Evolutionary conservation across 352 stramenopile species (phyloP).

Genomic region (Blastocystis sp.): DNA sequence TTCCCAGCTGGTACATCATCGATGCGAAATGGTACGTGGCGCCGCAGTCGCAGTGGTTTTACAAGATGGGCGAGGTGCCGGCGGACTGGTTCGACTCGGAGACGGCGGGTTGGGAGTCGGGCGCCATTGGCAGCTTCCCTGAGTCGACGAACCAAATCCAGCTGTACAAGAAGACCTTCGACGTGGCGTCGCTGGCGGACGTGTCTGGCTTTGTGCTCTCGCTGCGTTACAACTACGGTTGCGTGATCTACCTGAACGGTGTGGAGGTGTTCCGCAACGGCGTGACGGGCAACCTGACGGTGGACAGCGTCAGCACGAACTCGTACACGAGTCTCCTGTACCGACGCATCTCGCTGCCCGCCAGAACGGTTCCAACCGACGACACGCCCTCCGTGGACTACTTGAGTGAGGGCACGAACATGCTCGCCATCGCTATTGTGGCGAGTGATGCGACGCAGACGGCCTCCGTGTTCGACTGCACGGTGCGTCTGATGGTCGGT

Average conservation of each 20-base stretch:
- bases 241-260: background rate
- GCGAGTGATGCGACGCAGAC: background rate
- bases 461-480: background rate
- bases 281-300: background rate
- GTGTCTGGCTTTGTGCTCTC: background rate
- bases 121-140: constrained; percentile 11
- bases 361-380: too few species aligned
- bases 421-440: constrained; percentile 14
- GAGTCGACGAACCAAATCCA: background rate
- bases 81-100: constrained; percentile 24
- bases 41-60: constrained; percentile 11
- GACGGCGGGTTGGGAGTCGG: constrained; percentile 21
- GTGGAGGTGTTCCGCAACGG: constrained; percentile 10
- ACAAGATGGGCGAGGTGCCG: constrained; percentile 26
- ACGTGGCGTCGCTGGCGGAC: background rate
- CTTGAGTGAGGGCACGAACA: constrained; percentile 4
- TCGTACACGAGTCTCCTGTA: background rate
- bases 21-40: constrained; percentile 1
- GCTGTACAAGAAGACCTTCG: constrained; percentile 7
- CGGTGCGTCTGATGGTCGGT: background rate
- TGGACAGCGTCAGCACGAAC: background rate
- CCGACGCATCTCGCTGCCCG: background rate
- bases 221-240: constrained; percentile 2
- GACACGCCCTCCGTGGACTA: too few species aligned
- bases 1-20: background rate